phyloP scores from a whole-genome alignment of 495 filamentous ascomycete genomes.

The Peziza echinospora region DNA sequence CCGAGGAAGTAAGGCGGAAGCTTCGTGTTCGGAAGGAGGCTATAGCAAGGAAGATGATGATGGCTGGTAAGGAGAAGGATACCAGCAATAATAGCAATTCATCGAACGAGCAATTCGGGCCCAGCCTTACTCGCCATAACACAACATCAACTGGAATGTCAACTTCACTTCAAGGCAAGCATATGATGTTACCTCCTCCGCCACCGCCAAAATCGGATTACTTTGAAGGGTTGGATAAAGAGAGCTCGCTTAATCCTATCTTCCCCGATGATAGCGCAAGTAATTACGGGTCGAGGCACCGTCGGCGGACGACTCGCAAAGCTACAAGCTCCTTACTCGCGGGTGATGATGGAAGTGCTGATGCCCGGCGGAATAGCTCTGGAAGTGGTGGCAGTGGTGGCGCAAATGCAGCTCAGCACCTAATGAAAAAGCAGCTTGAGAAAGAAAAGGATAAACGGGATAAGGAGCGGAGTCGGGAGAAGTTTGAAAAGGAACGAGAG shows the following conservation, averaged over 20 bases:
- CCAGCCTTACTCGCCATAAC: neutral
- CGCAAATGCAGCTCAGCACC: constrained; percentile 1
- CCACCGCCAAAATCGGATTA: constrained; percentile 5
- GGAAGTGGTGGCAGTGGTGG: constrained; percentile 4
- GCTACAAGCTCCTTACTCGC: neutral
- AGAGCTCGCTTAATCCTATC: constrained; percentile 12
- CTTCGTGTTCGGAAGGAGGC: constrained; percentile 50
- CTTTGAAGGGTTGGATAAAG: constrained; percentile 16
- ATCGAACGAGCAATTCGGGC: neutral
- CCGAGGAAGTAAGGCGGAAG: constrained; percentile 56
- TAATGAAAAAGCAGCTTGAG: constrained; percentile 7
- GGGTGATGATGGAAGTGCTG: neutral
- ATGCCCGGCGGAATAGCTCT: neutral
- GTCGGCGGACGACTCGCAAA: constrained; percentile 4
- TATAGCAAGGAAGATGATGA: constrained; percentile 41
- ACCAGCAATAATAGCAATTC: neutral
- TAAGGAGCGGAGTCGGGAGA: constrained; percentile 7
- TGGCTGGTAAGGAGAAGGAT: constrained; percentile 9
- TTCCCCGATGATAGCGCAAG: constrained; percentile 51
- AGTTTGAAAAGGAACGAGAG: constrained; percentile 4
- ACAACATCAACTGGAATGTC: neutral
- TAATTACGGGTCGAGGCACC: constrained; percentile 41
- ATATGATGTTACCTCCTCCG: neutral
- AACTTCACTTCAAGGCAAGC: neutral
- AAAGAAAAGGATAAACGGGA: constrained; percentile 5